A percentile compares a stretch with the other conserved stretches of the same genome.
Conservation (phyloP, 768 basidiomycete species). For the Boletus tylopilopsis region DNA sequence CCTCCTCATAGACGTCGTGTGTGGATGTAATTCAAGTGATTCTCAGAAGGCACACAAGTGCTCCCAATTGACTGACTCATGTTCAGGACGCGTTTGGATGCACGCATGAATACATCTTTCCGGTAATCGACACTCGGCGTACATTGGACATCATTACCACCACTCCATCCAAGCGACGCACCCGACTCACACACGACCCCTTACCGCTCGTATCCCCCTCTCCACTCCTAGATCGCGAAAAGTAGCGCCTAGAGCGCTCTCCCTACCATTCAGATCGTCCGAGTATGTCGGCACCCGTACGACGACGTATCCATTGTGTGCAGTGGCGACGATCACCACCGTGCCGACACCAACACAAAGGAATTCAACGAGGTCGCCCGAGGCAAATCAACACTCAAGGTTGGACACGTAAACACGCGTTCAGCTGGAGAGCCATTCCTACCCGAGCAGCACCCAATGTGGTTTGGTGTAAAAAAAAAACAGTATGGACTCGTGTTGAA, state of each 20-base stretch:
- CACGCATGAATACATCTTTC: no score
- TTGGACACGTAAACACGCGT: conserved; percentile 55
- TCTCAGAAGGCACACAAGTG: no score
- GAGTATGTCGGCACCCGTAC: conserved; percentile 56
- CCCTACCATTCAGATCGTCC: conserved; percentile 46
- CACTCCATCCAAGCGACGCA: background rate
- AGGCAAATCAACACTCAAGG: conserved; percentile 48
- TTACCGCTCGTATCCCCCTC: conserved; percentile 61
- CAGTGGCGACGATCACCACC: conserved; percentile 68
- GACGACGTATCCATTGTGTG: conserved; percentile 61
- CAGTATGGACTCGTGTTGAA: no score
- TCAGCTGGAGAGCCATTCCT: conserved; percentile 38
- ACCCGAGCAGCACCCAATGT: no score
- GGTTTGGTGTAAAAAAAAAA: no score
- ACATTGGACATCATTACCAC: no score
- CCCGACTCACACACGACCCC: conserved; percentile 36
- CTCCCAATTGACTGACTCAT: no score
- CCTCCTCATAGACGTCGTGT: no score
- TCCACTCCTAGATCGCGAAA: conserved; percentile 74
- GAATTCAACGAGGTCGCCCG: conserved; percentile 73
- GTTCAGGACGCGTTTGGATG: no score
- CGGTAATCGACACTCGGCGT: no score
- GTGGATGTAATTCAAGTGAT: no score
- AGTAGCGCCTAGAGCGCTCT: conserved; percentile 67
- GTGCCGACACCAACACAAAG: conserved; percentile 86